Percentiles rank a stretch among this genome's conserved stretches.
These are phyloP conservation scores for Mycosarcoma maydis DNA, from an alignment of 1,284 basidiomycete species.

Conservation along the genomic window DNA sequence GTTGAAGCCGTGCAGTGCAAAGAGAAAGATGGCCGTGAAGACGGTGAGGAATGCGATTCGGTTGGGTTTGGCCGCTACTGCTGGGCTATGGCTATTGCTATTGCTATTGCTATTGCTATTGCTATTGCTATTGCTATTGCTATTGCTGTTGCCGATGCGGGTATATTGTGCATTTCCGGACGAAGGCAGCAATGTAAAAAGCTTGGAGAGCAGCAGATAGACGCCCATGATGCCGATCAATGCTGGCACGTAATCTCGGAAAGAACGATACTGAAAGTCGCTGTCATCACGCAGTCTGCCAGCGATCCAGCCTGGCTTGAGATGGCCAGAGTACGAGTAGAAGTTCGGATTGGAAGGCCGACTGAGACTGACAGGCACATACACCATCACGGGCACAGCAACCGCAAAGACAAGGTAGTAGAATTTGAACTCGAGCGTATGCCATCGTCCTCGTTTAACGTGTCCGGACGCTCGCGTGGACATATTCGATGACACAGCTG, in stretches of 20 bases:
- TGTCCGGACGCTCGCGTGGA: background rate
- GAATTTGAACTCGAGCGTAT: conserved; percentile 80
- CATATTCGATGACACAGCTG: conserved; percentile 1
- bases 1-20: conserved; percentile 86
- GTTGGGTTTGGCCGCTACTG: conserved; percentile 65
- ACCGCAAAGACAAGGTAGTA: conserved; percentile 77
- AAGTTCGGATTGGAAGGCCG: conserved; percentile 80
- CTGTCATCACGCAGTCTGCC: conserved; percentile 67
- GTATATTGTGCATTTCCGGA: conserved; percentile 9
- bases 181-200: conserved; percentile 42
- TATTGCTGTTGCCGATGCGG: conserved; percentile 2
- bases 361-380: conserved; percentile 82
- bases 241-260: conserved; percentile 65
- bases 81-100: background rate
- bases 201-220: conserved; percentile 61
- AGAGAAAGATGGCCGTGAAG: conserved; percentile 77
- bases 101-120: conserved; percentile 10
- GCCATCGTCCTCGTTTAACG: conserved; percentile 73
- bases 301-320: conserved; percentile 73
- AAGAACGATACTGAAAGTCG: conserved; percentile 68
- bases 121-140: too few species aligned
- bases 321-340: conserved; percentile 72
- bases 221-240: conserved; percentile 56
- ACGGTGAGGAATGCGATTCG: conserved; percentile 70
- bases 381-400: conserved; percentile 80